These are phyloP conservation scores for Lepidium campestre DNA, from an alignment of 441 rosid species.

Conservation along the genomic window DNA sequence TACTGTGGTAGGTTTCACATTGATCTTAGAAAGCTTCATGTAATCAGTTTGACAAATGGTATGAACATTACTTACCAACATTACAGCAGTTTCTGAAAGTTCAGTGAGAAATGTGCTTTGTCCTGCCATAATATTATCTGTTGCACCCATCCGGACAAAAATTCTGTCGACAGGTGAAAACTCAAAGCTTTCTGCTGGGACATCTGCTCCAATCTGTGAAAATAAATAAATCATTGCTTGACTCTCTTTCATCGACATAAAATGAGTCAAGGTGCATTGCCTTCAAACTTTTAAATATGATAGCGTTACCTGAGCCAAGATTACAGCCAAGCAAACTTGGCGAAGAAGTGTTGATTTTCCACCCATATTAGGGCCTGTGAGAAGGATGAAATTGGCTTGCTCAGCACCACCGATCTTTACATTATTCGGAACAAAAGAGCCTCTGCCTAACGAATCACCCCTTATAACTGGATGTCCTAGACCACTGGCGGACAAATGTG, in stretches of 20 bases:
- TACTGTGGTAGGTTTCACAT: background rate
- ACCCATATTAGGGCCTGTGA: constrained; percentile 99
- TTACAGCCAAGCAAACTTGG: constrained; percentile 92
- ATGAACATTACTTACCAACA: constrained; percentile 55
- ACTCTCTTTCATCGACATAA: background rate
- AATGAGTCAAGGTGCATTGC: constrained; percentile 15
- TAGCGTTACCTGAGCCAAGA: constrained; percentile 80
- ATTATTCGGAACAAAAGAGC: constrained; percentile 88
- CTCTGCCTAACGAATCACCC: constrained; percentile 87
- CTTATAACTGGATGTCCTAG: constrained; percentile 89
- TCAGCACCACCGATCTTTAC: constrained; percentile 60
- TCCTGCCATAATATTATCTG: constrained; percentile 93
- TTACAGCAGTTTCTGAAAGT: constrained; percentile 91
- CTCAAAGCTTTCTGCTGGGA: constrained; percentile 85
- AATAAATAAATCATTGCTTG: background rate
- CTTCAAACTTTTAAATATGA: background rate
- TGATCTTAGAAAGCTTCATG: background rate
- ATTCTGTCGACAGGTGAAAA: constrained; percentile 84
- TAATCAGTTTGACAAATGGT: background rate
- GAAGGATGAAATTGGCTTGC: constrained; percentile 82
- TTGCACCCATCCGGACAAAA: constrained; percentile 97
- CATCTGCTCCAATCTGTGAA: constrained; percentile 86
- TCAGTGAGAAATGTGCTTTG: constrained; percentile 93
- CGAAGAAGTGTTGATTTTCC: constrained; percentile 99
- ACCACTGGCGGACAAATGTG: constrained; percentile 64